Evolutionary conservation across 2,329 filamentous ascomycete species (phyloP).

Genomic region (Epicoccum sorghinum): DNA sequence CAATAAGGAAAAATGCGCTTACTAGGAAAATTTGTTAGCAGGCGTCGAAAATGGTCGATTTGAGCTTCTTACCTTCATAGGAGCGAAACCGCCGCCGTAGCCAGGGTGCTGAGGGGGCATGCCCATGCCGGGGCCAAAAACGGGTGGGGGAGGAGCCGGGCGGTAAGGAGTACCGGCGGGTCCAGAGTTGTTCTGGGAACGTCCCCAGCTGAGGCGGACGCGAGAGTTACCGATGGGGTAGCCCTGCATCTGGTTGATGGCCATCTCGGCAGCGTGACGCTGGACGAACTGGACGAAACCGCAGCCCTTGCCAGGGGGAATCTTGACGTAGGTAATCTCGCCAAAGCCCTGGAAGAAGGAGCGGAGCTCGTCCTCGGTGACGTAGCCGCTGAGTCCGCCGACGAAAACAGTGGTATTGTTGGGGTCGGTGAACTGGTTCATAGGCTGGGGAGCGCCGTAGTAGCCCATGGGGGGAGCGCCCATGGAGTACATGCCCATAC

Average conservation of each 20-base stretch:
- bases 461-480: slow-evolving; percentile 70
- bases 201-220: slow-evolving; percentile 95
- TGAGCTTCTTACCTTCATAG: slow-evolving; percentile 64
- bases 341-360: slow-evolving; percentile 99
- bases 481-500: slow-evolving; percentile 71
- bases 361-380: slow-evolving; percentile 98
- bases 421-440: slow-evolving; percentile 99
- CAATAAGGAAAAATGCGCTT: slow-evolving; percentile 47
- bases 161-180: slow-evolving; percentile 95
- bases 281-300: slow-evolving; percentile 99
- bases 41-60: slow-evolving; percentile 4
- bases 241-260: slow-evolving; percentile 99
- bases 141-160: slow-evolving; percentile 81
- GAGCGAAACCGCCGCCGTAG: slow-evolving; percentile 63
- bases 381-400: slow-evolving; percentile 93
- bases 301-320: slow-evolving; percentile 97
- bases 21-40: slow-evolving; percentile 31
- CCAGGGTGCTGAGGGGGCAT: slow-evolving; percentile 69
- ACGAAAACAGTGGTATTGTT: slow-evolving; percentile 99
- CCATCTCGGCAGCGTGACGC: slow-evolving; percentile 98
- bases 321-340: slow-evolving; percentile 99
- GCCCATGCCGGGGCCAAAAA: slow-evolving; percentile 70
- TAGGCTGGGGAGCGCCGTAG: slow-evolving; percentile 73
- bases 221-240: slow-evolving; percentile 99
- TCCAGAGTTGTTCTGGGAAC: slow-evolving; percentile 98